Evolutionary conservation across 1,284 basidiomycete genomes (phyloP).

Genomic region (Sphagnurus paluster): DNA sequence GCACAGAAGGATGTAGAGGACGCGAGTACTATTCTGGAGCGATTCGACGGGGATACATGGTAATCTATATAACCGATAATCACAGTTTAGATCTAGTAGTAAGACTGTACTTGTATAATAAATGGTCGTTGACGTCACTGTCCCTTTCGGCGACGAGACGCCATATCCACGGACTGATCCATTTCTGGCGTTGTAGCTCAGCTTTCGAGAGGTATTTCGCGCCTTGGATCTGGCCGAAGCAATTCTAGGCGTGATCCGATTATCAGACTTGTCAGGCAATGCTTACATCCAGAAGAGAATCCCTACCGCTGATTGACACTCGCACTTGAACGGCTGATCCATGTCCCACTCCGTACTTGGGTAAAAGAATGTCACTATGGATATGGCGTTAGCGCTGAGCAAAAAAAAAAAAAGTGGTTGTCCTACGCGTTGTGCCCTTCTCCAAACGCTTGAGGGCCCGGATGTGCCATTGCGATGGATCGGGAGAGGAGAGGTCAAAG

Average conservation of each 20-base stretch:
- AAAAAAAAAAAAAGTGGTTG: not conserved
- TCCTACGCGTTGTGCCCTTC: conserved; percentile 41
- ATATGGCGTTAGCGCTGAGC: not conserved
- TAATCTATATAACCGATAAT: conserved; percentile 35
- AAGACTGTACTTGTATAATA: conserved; percentile 4
- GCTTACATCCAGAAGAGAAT: not conserved
- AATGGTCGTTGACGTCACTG: conserved; percentile 1
- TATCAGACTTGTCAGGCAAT: not conserved
- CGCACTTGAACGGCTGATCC: conserved; percentile 64
- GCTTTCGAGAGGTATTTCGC: conserved; percentile 35
- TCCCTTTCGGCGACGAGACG: conserved; percentile 28
- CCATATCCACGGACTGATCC: conserved; percentile 37
- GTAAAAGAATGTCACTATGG: conserved; percentile 61
- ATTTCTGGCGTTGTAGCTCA: conserved; percentile 29
- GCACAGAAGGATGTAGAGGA: conserved; percentile 96
- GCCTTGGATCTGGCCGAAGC: conserved; percentile 37
- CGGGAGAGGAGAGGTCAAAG: conserved; percentile 48
- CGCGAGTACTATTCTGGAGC: conserved; percentile 70
- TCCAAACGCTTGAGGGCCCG: conserved; percentile 38
- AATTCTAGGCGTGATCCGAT: conserved; percentile 27
- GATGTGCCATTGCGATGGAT: conserved; percentile 38
- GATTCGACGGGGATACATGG: conserved; percentile 79
- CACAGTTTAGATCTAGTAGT: not conserved
- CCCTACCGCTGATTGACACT: conserved; percentile 43
- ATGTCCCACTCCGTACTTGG: conserved; percentile 74